Base-by-base conservation (phyloP, 2,329 filamentous ascomycete genomes). In the Blumeria graminis region DNA sequence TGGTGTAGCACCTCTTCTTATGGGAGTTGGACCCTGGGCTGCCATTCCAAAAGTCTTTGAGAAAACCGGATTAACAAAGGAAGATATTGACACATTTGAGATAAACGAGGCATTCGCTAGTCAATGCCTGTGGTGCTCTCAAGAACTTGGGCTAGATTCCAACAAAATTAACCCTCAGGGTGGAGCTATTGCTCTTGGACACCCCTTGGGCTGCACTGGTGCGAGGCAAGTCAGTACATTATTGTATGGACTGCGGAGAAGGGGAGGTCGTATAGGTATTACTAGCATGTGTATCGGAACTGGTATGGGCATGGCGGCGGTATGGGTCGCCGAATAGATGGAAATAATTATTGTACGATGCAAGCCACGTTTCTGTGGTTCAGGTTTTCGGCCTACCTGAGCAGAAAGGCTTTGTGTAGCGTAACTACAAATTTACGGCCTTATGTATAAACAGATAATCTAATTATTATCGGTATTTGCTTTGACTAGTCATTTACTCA, bases 81-180 rank as follows among this genome's bases (percentile, higher is more conserved):
- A 94, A 57, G 90, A 96, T 63, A 87, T 98, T 34, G 92, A 96
- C 68, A 90, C 96, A 66, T 96, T 79, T 66, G 92, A 98, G 78
- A 95, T 98, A 76, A 98, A 98, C 74, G 92, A 98, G 77, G 92
- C 92, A 0, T 98, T 98, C 69, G 92, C 92, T 35, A 86, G 80
- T 61, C 90, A 96, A 76, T 94, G 87, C 70, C 70, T 96, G 62
- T 96, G 85, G 84, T 95, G 88, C 70, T 80, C 86, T 60, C 86
- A 92, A 65, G 82, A 95, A 74, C 78, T 98, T 22, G 83, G 82
- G 48, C 71, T 98, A 33, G 84, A 87, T 56, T 67, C 75, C 59
- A 82, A 86, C 62, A 96, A 95, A 78, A 81, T 98, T 67, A 96
- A 96, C 74, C 90, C 90, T 64, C 94, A 95, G 77, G 92, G 90